Base-by-base conservation (phyloP, 2,329 filamentous ascomycete genomes). In the Chaetoscypha palmicola region DNA sequence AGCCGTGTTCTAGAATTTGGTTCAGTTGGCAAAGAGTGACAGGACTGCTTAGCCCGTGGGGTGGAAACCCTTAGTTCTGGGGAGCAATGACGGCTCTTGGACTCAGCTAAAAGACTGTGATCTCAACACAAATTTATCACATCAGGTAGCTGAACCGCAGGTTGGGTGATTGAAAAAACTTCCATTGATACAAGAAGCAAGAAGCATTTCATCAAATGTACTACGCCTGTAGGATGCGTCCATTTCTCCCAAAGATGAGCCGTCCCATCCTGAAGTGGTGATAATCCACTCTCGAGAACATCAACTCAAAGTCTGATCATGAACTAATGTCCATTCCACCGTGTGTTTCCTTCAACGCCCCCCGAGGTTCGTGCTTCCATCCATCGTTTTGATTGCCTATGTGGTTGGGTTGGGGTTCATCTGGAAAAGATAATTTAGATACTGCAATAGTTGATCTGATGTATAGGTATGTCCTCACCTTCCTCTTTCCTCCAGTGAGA, bases 401-500 rank as follows among this genome's bases (percentile, higher is more conserved):
- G 79, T 66, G 67, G 79, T 80, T 64, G 85, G 84, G 79, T 88
- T 88, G 69, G 85, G 83, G 81, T 90, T 90, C 85, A 90, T 90
- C 85, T 86, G 55, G 46, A 14, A 44, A 11, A 11, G 7, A 32
- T 11, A 12, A 21, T 30, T 40, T 26, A 51, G 48, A 51, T 31
- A 34, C 34, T 52, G 40, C 28, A 34, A 40, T 43, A 46, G 35
- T 30, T 34, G 38, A 10, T 22, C 19, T 33, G 30, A 30, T 2
- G n/a, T 7, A 21, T 14, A 20, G 12, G 46, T 37, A 46, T 50
- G 56, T 20, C 30, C 74, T 66, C 71, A 92, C 88, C 88, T 96
- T 96, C 73, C 91, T 80, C 90, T 97, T 97, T 76, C 91, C 91
- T 71, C 89, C 90, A 58, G 90, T 94, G 73, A 95, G 79, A 66